These are phyloP conservation scores for Crithidia expoeki DNA, from an alignment of 208 protist species.

Conservation along the genomic window DNA sequence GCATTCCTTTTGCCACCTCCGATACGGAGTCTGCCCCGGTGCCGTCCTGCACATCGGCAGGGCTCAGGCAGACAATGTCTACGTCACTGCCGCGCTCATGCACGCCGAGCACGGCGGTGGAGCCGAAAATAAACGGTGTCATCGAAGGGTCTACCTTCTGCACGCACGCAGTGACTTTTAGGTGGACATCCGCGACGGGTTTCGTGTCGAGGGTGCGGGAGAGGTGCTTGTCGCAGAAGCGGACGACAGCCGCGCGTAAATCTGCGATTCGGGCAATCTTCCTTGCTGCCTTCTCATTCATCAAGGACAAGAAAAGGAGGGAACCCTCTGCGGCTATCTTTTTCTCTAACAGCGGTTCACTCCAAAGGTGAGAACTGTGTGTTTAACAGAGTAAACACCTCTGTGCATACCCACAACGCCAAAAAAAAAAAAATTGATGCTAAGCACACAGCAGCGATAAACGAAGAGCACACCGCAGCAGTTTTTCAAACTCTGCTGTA, in stretches of 20 bases:
- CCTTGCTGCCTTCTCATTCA: conserved; percentile 9
- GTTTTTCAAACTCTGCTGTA: no score
- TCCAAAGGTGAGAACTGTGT: no score
- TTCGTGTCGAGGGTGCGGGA: conserved; percentile 38
- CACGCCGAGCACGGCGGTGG: conserved; percentile 73
- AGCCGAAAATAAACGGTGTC: conserved; percentile 83
- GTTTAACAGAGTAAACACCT: no score
- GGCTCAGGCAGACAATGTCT: conserved; percentile 75
- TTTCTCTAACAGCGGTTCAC: no score
- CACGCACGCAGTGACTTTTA: conserved; percentile 47
- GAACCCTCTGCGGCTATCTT: no score
- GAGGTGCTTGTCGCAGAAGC: conserved; percentile 27
- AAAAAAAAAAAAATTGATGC: no score
- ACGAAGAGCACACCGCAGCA: no score
- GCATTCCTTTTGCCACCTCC: conserved; percentile 67
- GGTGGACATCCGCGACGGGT: conserved; percentile 50
- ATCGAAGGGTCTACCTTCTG: conserved; percentile 51
- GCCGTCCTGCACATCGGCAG: conserved; percentile 43
- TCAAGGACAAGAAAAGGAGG: neutral
- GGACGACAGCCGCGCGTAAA: conserved; percentile 23
- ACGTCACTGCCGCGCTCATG: conserved; percentile 75
- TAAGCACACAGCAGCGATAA: no score
- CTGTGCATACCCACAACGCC: no score
- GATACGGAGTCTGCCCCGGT: conserved; percentile 61
- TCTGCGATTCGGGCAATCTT: conserved; percentile 12